phyloP scores from a whole-genome alignment of 371 early-diverging fungal genomes.

The Phascolomyces articulosus region DNA sequence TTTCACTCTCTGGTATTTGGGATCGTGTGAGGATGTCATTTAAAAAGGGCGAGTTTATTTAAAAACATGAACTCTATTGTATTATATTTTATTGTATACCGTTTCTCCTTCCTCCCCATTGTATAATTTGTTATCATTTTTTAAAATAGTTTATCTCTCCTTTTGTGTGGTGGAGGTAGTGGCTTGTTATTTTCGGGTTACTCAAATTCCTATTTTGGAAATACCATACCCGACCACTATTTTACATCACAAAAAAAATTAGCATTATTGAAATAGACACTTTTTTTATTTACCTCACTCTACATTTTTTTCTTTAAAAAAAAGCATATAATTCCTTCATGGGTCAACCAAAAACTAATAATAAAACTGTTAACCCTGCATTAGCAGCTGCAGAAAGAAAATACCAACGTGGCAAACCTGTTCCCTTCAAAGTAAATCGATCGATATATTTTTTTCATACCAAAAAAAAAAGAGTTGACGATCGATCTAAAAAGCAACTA shows the following conservation, averaged over 20 bases:
- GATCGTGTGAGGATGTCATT: conserved; percentile 57
- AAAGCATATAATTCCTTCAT: not conserved
- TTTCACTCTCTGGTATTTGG: conserved; percentile 57
- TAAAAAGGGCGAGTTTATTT: conserved; percentile 39
- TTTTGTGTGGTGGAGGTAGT: not conserved
- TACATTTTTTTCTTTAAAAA: not conserved
- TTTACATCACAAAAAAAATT: not conserved
- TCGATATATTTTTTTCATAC: not conserved
- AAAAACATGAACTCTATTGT: conserved; percentile 3
- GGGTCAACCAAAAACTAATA: conserved; percentile 5
- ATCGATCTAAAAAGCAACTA: conserved; percentile 7
- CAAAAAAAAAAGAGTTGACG: not conserved
- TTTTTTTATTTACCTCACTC: not conserved
- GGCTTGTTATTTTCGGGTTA: not conserved
- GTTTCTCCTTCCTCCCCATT: no score
- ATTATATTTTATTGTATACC: not conserved
- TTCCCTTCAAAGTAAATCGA: conserved; percentile 16
- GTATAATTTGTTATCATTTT: no score
- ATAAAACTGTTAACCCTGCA: not conserved
- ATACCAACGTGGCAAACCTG: conserved; percentile 17
- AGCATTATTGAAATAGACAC: not conserved
- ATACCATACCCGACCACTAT: not conserved
- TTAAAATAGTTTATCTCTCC: no score
- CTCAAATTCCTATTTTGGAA: not conserved
- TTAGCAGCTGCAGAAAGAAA: conserved; percentile 5